A percentile compares a stretch with the other conserved stretches of the same genome.
These are phyloP conservation scores for Gaillardinia entomophila DNA, from an alignment of 805 yeast species.

Conservation along the genomic window DNA sequence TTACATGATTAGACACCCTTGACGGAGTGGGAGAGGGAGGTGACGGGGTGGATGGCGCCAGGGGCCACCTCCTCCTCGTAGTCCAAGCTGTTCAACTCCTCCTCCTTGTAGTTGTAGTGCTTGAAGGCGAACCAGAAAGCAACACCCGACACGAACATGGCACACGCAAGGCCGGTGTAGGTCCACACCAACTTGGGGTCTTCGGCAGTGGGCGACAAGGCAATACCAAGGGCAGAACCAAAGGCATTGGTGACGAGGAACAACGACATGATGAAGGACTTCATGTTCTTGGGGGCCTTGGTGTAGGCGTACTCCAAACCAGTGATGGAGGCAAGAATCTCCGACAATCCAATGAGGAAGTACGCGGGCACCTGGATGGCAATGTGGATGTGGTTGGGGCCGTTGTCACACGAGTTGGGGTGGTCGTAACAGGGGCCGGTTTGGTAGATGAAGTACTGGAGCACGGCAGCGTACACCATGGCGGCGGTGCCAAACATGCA, in stretches of 20 bases:
- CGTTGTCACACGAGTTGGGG: slow-evolving; percentile 49
- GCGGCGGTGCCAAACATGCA: slow-evolving; percentile 59
- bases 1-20: slow-evolving; percentile 7
- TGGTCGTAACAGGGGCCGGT: slow-evolving; percentile 69
- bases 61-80: slow-evolving; percentile 9
- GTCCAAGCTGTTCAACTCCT: slow-evolving; percentile 51
- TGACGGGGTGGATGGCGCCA: slow-evolving; percentile 6
- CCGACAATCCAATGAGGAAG: slow-evolving; percentile 66
- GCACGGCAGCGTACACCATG: slow-evolving; percentile 72
- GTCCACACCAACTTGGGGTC: slow-evolving; percentile 71
- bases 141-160: slow-evolving; percentile 55
- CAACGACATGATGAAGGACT: slow-evolving; percentile 57
- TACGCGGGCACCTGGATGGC: slow-evolving; percentile 72
- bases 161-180: slow-evolving; percentile 56
- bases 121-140: slow-evolving; percentile 57
- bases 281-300: slow-evolving; percentile 70
- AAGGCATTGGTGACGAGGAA: slow-evolving; percentile 70
- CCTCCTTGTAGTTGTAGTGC: slow-evolving; percentile 51
- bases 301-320: slow-evolving; percentile 83
- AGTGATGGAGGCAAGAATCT: slow-evolving; percentile 73
- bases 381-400: slow-evolving; percentile 56
- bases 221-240: slow-evolving; percentile 73
- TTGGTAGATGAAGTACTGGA: slow-evolving; percentile 63
- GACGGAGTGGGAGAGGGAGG: slow-evolving; percentile 11
- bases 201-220: slow-evolving; percentile 57